Percentiles rank a stretch among this genome's conserved stretches.
phyloP scores from a whole-genome alignment of 208 protist species.

The Leishmania amazonensis region DNA sequence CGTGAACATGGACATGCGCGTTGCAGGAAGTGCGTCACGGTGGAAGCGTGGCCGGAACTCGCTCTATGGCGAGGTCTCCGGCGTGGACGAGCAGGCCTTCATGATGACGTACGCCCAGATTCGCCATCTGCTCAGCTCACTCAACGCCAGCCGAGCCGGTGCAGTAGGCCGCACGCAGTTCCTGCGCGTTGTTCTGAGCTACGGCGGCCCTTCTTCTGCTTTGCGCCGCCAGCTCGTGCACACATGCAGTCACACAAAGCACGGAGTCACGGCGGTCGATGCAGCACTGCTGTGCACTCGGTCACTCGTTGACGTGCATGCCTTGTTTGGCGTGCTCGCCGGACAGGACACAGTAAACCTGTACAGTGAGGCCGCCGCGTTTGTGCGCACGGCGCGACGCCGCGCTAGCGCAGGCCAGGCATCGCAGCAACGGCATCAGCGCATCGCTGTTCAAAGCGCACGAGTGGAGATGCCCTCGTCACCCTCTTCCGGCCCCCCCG shows the following conservation, averaged over 20 bases:
- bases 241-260: constrained; percentile 1
- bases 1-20: not conserved
- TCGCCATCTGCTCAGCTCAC: constrained; percentile 18
- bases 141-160: constrained; percentile 6
- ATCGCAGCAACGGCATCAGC: not conserved
- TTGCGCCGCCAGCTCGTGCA: constrained; percentile 33
- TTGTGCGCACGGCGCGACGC: constrained; percentile 30
- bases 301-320: constrained; percentile 48
- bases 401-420: constrained; percentile 1
- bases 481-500: not conserved
- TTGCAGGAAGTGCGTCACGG: not conserved
- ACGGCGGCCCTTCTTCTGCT: constrained; percentile 34
- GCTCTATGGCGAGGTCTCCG: not conserved
- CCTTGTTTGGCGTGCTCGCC: constrained; percentile 50
- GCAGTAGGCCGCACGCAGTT: constrained; percentile 29
- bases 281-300: constrained; percentile 33
- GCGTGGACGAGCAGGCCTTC: constrained; percentile 15
- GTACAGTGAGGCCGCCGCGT: constrained; percentile 42
- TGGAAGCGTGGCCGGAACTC: not conserved
- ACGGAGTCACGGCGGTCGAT: constrained; percentile 1
- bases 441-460: constrained; percentile 17
- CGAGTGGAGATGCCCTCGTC: not conserved
- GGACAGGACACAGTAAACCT: constrained; percentile 48
- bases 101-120: constrained; percentile 12
- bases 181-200: constrained; percentile 33